These are phyloP conservation scores for Reutealis trisperma DNA, from an alignment of 345 rosid genomes.

Conservation along the genomic window DNA sequence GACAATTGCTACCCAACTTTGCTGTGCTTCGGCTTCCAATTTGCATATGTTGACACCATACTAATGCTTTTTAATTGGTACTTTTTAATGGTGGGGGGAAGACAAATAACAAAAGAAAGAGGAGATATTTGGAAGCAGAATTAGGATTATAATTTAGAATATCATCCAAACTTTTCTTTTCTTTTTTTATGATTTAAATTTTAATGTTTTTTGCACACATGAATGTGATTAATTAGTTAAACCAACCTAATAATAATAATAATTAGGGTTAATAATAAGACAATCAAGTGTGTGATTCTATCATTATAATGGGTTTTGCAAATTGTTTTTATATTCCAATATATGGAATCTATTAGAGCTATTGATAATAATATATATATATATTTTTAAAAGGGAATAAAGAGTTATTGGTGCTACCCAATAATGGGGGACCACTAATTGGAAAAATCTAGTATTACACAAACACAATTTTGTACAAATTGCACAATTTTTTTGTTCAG, in stretches of 20 bases:
- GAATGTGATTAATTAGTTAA: background rate
- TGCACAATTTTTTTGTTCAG: background rate
- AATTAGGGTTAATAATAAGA: background rate
- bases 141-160: too few species aligned
- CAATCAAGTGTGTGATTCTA: background rate
- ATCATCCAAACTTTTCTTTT: background rate
- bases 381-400: too few species aligned
- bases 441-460: background rate
- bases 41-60: background rate
- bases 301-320: background rate
- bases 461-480: too few species aligned
- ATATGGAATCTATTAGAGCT: conserved; percentile 6
- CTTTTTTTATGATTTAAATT: too few species aligned
- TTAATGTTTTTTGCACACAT: too few species aligned
- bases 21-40: background rate
- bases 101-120: background rate
- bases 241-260: background rate
- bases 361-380: background rate
- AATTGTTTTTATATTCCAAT: background rate
- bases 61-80: background rate
- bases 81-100: conserved; percentile 1
- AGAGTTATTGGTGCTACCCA: background rate
- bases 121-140: too few species aligned
- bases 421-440: background rate
- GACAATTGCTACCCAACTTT: conserved; percentile 17